Conservation (phyloP, 306 rosid species). For the Albizia julibrissin region DNA sequence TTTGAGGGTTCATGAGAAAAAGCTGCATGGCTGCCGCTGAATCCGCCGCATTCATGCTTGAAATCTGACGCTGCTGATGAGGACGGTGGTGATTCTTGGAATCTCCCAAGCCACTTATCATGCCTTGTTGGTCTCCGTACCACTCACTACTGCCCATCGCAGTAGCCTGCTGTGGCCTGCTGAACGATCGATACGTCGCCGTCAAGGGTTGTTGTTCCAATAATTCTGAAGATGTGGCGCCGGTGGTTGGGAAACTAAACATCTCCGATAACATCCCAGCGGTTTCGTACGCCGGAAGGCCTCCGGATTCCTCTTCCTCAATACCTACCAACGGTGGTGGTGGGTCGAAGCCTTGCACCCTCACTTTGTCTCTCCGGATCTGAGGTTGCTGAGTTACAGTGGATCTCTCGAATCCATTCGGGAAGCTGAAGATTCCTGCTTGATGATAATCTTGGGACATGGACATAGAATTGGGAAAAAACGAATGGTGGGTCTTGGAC, state of each 20-base stretch:
- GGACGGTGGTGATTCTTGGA: conserved; percentile 43
- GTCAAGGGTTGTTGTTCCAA: conserved; percentile 57
- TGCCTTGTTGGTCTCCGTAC: conserved; percentile 60
- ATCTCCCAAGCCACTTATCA: conserved; percentile 45
- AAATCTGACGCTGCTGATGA: conserved; percentile 42
- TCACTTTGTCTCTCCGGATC: conserved; percentile 85
- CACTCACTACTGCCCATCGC: conserved; percentile 47
- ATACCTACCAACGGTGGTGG: conserved; percentile 63
- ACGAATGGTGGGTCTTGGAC: conserved; percentile 27
- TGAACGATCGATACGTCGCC: conserved; percentile 38
- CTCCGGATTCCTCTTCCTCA: conserved; percentile 60
- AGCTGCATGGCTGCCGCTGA: conserved; percentile 99
- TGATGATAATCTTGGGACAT: conserved; percentile 94
- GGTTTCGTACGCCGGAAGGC: conserved; percentile 63
- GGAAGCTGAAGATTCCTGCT: conserved; percentile 69
- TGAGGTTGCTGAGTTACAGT: conserved; percentile 38
- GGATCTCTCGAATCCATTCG: conserved; percentile 87
- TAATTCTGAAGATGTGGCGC: conserved; percentile 43
- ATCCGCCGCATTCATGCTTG: conserved; percentile 65
- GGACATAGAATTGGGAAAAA: conserved; percentile 77
- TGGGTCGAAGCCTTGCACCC: conserved; percentile 63
- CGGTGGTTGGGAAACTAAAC: conserved; percentile 67
- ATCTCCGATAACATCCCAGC: conserved; percentile 92
- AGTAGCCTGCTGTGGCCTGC: conserved; percentile 34
- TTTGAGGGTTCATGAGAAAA: conserved; percentile 82